Evolutionary conservation across 352 stramenopile genomes (phyloP).

Genomic region (Phytophthora ramorum): DNA sequence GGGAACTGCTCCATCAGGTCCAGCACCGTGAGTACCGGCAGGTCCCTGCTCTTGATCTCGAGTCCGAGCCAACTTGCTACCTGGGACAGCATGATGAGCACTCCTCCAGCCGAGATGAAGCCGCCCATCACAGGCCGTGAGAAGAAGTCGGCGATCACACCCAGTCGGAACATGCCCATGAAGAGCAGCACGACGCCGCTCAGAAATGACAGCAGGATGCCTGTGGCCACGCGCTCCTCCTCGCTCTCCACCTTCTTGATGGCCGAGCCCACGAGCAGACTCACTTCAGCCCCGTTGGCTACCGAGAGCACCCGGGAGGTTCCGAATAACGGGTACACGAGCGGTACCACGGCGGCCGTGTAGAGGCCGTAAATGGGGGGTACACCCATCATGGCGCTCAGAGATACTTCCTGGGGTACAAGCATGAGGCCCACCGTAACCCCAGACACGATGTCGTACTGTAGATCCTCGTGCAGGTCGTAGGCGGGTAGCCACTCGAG

Average conservation of each 20-base stretch:
- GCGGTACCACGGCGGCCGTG: constrained; percentile 67
- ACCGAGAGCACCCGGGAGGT: constrained; percentile 69
- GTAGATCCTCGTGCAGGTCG: constrained; percentile 62
- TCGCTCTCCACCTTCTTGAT: constrained; percentile 57
- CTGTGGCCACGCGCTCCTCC: constrained; percentile 66
- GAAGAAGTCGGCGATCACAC: constrained; percentile 74
- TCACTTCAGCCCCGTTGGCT: constrained; percentile 72
- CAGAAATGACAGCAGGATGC: constrained; percentile 79
- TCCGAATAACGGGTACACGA: constrained; percentile 80
- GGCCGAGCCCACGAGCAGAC: constrained; percentile 67
- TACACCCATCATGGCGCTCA: constrained; percentile 90
- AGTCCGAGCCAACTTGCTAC: constrained; percentile 65
- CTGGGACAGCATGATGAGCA: constrained; percentile 79
- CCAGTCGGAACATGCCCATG: constrained; percentile 64
- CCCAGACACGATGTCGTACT: constrained; percentile 70
- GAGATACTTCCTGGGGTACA: constrained; percentile 92
- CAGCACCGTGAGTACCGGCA: constrained; percentile 63
- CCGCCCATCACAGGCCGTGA: constrained; percentile 76
- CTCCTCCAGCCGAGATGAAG: constrained; percentile 69
- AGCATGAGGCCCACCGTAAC: constrained; percentile 91
- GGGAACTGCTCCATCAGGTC: constrained; percentile 58
- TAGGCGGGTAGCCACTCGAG: constrained; percentile 79
- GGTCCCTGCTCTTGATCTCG: constrained; percentile 48
- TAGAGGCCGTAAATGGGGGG: constrained; percentile 77
- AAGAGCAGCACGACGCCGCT: constrained; percentile 63